Conservation (phyloP, 2,329 filamentous ascomycete species). For the Talaromyces sp. region DNA sequence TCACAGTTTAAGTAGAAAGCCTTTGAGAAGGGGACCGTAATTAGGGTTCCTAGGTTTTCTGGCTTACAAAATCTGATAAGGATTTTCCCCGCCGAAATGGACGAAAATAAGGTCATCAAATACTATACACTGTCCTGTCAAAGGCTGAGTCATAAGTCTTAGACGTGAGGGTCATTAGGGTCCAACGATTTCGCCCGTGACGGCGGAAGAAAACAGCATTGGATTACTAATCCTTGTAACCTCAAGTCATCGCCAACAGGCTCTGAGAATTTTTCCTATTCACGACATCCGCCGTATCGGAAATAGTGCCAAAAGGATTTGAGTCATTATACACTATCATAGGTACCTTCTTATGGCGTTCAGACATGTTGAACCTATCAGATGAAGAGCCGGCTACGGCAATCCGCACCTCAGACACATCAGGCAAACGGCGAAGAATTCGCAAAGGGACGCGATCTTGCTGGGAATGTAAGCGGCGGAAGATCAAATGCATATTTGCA, state of each 20-base stretch:
- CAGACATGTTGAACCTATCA: background rate
- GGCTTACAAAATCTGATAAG: background rate
- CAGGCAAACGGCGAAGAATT: slow-evolving; percentile 13
- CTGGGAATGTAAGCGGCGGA: slow-evolving; percentile 13
- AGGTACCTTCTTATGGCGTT: background rate
- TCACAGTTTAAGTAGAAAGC: background rate
- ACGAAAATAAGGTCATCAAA: background rate
- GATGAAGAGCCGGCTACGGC: background rate
- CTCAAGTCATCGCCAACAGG: background rate
- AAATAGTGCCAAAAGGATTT: background rate
- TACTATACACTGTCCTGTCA: background rate
- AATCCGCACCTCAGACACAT: background rate
- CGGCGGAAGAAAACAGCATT: slow-evolving; percentile 7
- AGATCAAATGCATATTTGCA: slow-evolving; percentile 11
- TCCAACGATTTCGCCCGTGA: slow-evolving; percentile 1
- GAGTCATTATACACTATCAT: background rate
- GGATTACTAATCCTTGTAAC: background rate
- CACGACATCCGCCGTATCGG: slow-evolving; percentile 4
- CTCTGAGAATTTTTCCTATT: background rate
- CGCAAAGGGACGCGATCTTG: slow-evolving; percentile 17
- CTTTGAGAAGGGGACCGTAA: background rate
- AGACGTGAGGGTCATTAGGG: background rate
- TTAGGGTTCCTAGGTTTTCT: background rate
- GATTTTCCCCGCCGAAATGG: background rate
- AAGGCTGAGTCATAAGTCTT: background rate